Base-by-base conservation (phyloP, 2,329 filamentous ascomycete species). In the Colletotrichum incanum region DNA sequence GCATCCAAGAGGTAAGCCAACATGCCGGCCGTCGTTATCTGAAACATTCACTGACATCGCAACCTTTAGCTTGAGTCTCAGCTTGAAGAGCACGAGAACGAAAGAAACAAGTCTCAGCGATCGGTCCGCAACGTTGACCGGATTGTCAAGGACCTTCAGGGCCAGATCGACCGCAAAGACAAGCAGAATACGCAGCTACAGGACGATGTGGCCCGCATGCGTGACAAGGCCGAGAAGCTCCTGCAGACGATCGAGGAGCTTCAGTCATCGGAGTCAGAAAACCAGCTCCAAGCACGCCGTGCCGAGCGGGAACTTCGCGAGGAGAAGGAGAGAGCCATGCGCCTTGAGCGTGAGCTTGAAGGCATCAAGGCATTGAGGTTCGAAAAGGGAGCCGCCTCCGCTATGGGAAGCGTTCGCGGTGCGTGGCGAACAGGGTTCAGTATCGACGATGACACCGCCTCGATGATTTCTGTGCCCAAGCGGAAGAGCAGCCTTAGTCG, bases 201-300 rank as follows among this genome's bases (percentile, higher is more conserved):
- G 66, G 96, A 98, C 65, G 96, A 98, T 78, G 89, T 98, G 69
- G 86, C 88, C 76, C 93, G 96, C 75, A 92, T 94, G 78, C 93
- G 96, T 73, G 96, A 98, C 83, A 97, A 96, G 86, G 90, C 95
- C 73, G 94, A 96, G 75, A 94, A 95, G 79, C 91, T 98, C 6
- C 92, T 99, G 62, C 89, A 92, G 79, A 94, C 94, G 1, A 98
- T 99, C 76, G 96, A 98, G 79, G 96, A 98, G 80, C 90, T 99
- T 43, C 96, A 99, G 81, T 91, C 93, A 18, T 93, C 91, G 18
- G 96, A 98, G 82, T 95, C 93, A 28, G 87, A 91, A 14, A 92
- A 92, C 58, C 94, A 98, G 81, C 88, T 98, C 52, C 88, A 92
- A 34, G 92, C 94, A 34, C 93, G 96, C 68, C 92, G 96, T 54